phyloP scores from a whole-genome alignment of 169 alveolate genomes.

The Eimeria falciformis region DNA sequence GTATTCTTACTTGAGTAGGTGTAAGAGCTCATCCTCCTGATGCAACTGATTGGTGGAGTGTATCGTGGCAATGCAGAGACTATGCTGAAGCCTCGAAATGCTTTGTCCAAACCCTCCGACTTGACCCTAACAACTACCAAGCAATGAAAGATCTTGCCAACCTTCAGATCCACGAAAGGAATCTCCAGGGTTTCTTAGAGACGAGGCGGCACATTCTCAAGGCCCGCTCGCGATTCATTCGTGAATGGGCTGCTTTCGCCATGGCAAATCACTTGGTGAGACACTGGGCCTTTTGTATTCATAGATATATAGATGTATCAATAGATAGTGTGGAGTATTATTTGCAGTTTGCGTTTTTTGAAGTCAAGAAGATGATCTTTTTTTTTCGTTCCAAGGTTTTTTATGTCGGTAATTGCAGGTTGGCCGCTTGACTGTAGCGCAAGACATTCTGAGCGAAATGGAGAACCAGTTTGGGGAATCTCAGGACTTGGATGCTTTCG shows the following conservation, averaged over 20 bases:
- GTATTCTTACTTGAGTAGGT: background rate
- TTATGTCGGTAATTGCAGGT: background rate
- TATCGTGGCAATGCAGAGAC: conserved; percentile 79
- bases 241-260: conserved; percentile 90
- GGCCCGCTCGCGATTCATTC: conserved; percentile 82
- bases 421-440: conserved; percentile 61
- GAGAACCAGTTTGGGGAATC: conserved; percentile 62
- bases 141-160: conserved; percentile 89
- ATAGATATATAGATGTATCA: background rate
- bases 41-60: background rate
- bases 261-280: conserved; percentile 86
- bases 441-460: conserved; percentile 22
- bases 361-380: background rate
- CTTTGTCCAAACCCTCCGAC: conserved; percentile 85
- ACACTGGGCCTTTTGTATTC: background rate
- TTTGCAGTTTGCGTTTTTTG: background rate
- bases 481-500: conserved; percentile 56
- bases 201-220: conserved; percentile 86
- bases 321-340: background rate
- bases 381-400: background rate
- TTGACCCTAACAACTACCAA: conserved; percentile 87
- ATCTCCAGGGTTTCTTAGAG: conserved; percentile 88
- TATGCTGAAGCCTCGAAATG: conserved; percentile 92
- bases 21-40: background rate
- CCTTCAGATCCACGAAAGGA: conserved; percentile 88